Base-by-base conservation (phyloP, 1,284 basidiomycete species). In the Stereum hirsutum region DNA sequence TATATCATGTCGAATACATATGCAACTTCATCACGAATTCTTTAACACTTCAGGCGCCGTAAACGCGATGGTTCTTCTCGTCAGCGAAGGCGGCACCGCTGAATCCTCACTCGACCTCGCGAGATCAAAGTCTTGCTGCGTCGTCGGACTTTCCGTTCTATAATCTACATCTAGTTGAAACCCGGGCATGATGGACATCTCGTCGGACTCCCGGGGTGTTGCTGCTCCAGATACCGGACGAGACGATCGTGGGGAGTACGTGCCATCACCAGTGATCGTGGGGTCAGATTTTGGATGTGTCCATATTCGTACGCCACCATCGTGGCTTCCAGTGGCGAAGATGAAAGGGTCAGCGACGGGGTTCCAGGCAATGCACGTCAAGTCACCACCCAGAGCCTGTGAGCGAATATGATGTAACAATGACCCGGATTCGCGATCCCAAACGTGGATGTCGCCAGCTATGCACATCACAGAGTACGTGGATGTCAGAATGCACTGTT, bases 401-500 rank as follows among this genome's bases (percentile, higher is more conserved):
- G 76, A 70, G 17, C 72, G 74, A 46, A 88, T 68, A 50, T 78
- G 72, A 47, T 83, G 81, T 4, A 88, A 62, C 2, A 82, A 59
- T 17, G 74, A 69, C 7, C 73, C 86, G 6, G 81, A 81, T 59
- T 86, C 81, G 45, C 78, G 73, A 54, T 89, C 85, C 86, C 86
- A 89, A n/a, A 89, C 83, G 53, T 86, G 80, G 24, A 89, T 78
- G 53, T 87, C 82, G 2, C 86, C 85, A 48, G 72, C 85, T 87
- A 44, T 19, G n/a, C n/a, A n/a, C n/a, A n/a, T 26, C 41, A 45
- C n/a, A 46, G 14, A 32, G 30, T 46, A 14, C 49, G 30, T 14
- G 37, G 14, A 39, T 38, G n/a, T 37, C 24, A 30, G 27, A 7
- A 15, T 23, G 7, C 10, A 12, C 19, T 24, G n/a, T 39, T 14